A percentile compares a stretch with the other conserved stretches of the same genome.
These are phyloP conservation scores for Quercus rubra DNA, from an alignment of 306 rosid species.

Conservation along the genomic window DNA sequence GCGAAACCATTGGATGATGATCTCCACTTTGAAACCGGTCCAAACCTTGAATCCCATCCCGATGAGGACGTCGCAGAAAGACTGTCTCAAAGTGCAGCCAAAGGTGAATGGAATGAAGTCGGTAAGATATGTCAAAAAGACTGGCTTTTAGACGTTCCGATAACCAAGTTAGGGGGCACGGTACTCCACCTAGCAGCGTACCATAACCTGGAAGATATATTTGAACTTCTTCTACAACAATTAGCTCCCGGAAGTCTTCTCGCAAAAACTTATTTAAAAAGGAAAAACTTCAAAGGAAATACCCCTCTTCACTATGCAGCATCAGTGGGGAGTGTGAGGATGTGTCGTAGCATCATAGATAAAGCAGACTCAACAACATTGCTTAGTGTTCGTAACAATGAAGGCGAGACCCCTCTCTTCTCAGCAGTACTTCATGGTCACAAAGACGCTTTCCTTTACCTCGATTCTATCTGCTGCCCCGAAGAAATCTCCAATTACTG, in stretches of 20 bases:
- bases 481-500: background rate
- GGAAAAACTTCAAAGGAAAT: constrained; percentile 15
- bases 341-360: constrained; percentile 18
- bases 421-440: constrained; percentile 32
- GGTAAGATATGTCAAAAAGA: background rate
- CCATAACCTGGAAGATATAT: constrained; percentile 6
- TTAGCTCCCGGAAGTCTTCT: background rate
- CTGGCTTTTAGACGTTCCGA: background rate
- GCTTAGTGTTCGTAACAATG: constrained; percentile 6
- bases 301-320: constrained; percentile 65
- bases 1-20: no score
- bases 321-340: constrained; percentile 20
- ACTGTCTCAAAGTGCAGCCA: no score
- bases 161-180: constrained; percentile 35
- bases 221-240: background rate
- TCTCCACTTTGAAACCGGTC: no score
- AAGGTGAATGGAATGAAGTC: constrained; percentile 19
- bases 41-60: no score
- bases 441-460: constrained; percentile 27
- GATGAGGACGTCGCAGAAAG: no score
- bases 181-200: constrained; percentile 51
- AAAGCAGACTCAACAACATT: background rate
- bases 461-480: background rate
- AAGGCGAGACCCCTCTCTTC: constrained; percentile 41
- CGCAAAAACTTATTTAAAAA: fast-evolving